A percentile compares a stretch with the other conserved stretches of the same genome.
phyloP scores from a whole-genome alignment of 495 filamentous ascomycete species.

The Xylaria sp. region DNA sequence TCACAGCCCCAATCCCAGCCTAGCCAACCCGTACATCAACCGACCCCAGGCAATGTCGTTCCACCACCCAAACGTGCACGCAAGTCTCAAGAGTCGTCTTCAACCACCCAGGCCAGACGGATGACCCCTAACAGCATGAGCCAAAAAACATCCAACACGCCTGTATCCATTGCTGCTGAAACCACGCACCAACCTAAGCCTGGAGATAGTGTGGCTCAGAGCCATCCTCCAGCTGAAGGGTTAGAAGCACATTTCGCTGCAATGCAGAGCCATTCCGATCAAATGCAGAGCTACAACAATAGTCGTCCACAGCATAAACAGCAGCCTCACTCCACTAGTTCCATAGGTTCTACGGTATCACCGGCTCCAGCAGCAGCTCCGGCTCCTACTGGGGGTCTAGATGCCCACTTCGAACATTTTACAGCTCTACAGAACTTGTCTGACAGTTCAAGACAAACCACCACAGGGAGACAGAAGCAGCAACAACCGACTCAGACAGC shows the following conservation, averaged over 20 bases:
- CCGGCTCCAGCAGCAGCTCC: conserved; percentile 30
- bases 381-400: conserved; percentile 42
- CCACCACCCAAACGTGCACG: conserved; percentile 38
- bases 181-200: conserved; percentile 29
- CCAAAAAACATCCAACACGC: conserved; percentile 31
- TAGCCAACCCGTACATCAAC: conserved; percentile 18
- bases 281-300: conserved; percentile 29
- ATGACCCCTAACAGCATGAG: conserved; percentile 37
- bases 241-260: conserved; percentile 43
- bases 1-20: conserved; percentile 31
- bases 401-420: conserved; percentile 51
- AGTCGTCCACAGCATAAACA: conserved; percentile 40
- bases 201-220: conserved; percentile 30
- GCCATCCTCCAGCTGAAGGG: conserved; percentile 35
- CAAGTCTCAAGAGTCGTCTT: conserved; percentile 39
- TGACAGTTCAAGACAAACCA: conserved; percentile 33
- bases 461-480: conserved; percentile 40
- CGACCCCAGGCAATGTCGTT: conserved; percentile 17
- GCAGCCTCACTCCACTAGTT: conserved; percentile 30
- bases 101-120: conserved; percentile 33
- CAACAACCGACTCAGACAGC: conserved; percentile 38
- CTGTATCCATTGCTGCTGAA: conserved; percentile 27
- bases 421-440: conserved; percentile 40
- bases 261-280: conserved; percentile 36
- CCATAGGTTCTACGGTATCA: conserved; percentile 32